Evolutionary conservation across 345 rosid species (phyloP).

Genomic region (Aquilaria yunnanensis): DNA sequence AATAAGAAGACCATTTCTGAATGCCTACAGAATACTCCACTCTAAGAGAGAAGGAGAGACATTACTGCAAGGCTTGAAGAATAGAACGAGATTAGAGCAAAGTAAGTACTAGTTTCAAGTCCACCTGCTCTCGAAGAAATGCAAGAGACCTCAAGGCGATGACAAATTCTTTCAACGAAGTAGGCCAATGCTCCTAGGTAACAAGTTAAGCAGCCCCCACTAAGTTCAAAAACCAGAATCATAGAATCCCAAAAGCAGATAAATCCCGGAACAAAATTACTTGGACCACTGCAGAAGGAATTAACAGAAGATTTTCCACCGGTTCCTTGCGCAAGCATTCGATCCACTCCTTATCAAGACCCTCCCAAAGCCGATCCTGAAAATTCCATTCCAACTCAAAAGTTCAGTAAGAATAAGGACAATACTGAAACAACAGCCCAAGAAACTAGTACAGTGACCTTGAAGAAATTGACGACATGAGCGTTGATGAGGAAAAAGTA

Average conservation of each 20-base stretch:
- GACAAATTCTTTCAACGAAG: conserved; percentile 66
- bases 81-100: background rate
- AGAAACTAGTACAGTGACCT: conserved; percentile 16
- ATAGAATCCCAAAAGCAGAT: background rate
- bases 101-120: conserved; percentile 40
- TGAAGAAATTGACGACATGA: conserved; percentile 82
- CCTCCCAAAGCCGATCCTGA: conserved; percentile 77
- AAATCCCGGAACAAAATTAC: conserved; percentile 16
- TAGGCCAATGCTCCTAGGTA: conserved; percentile 75
- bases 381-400: background rate
- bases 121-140: conserved; percentile 62
- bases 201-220: background rate
- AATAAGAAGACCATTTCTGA: background rate
- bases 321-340: conserved; percentile 61
- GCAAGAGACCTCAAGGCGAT: conserved; percentile 51
- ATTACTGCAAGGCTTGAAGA: background rate
- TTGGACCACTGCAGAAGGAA: conserved; percentile 71
- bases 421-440: background rate
- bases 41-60: background rate
- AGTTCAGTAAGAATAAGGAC: background rate
- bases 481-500: conserved; percentile 48
- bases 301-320: conserved; percentile 50
- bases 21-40: background rate
- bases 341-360: conserved; percentile 66
- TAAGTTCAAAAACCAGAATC: background rate